These are phyloP conservation scores for Cadophora sp. DNA, from an alignment of 2,329 filamentous ascomycete species.

Conservation along the genomic window DNA sequence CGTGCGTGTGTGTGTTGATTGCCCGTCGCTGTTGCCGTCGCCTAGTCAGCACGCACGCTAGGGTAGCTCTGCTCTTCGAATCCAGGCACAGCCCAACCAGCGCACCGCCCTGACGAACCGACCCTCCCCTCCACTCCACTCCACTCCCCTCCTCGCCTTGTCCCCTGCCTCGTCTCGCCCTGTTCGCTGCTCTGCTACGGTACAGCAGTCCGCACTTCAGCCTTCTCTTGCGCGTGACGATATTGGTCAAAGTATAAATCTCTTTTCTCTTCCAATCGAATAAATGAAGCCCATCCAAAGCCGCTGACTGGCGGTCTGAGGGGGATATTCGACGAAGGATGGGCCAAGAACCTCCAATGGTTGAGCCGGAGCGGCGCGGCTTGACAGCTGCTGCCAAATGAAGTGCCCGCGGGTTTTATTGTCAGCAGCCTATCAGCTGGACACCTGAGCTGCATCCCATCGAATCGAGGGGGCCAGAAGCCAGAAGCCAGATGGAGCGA, in stretches of 20 bases:
- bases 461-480: neutral
- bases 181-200: neutral
- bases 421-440: slow-evolving; percentile 17
- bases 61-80: neutral
- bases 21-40: neutral
- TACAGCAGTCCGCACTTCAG: slow-evolving; percentile 1
- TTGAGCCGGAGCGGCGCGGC: neutral
- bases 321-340: neutral
- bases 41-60: neutral
- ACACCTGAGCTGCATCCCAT: slow-evolving; percentile 2
- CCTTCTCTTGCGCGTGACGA: slow-evolving; percentile 8
- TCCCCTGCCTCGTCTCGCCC: too few relatives aligned
- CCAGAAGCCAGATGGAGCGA: neutral
- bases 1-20: slow-evolving; percentile 19
- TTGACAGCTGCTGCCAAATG: neutral
- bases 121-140: neutral
- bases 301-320: slow-evolving; percentile 10
- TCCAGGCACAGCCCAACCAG: slow-evolving; percentile 1
- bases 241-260: neutral
- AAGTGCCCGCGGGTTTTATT: neutral
- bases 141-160: neutral
- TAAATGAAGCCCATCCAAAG: neutral
- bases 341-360: slow-evolving; percentile 14
- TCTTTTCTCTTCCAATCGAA: slow-evolving; percentile 12
- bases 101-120: neutral